Base-by-base conservation (phyloP, 73 alveolate genomes). In the Paraurostyla sp. region DNA sequence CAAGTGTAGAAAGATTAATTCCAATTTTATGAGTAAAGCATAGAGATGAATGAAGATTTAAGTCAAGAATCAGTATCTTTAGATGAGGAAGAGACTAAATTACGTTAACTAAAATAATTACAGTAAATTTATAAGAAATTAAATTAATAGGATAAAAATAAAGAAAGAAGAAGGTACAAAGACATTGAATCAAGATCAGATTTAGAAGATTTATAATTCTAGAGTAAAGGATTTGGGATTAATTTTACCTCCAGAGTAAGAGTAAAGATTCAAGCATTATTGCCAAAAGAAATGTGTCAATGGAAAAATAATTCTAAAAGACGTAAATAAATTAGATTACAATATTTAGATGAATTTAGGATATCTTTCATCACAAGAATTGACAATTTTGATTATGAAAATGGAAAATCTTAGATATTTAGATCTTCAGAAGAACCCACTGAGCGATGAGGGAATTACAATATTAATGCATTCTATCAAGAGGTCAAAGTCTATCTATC, bases 361-460 rank as follows among this genome's bases (percentile, higher is more conserved):
- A 2, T 73, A 32, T 48, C 4, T 6, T 3, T 13, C 54, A 16
- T 23, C 71, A 3, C 46, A 73, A 73, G 86, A 73, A 48, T 13
- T 73, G 27, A 73, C 86, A 13, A 3, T 48, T 6, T 6, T 48
- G 9, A 45, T 73, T 50, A 73, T 43, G 59, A 11, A 73, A 48
- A 27, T 73, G 13, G 7, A 73, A 25, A 48, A 40, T 3, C 13
- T 73, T 4, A 42, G 86, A 23, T 73, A 45, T 48, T 38, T 73
- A 9, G 85, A 78, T 56, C 52, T 92, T 27, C 33, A 75, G 57
- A 92, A 88, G 84, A 92, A 92, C 56, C 33, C 50, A 27, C 56
- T 92, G 0, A 85, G 93, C 20, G 94, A 92, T 83, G 51, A 89
- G 45, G 93, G 97, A 20, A 73, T 86, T 0, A 85, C 57, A 6